phyloP scores from a whole-genome alignment of 208 protist species.

The Leishmania gerbilli region DNA sequence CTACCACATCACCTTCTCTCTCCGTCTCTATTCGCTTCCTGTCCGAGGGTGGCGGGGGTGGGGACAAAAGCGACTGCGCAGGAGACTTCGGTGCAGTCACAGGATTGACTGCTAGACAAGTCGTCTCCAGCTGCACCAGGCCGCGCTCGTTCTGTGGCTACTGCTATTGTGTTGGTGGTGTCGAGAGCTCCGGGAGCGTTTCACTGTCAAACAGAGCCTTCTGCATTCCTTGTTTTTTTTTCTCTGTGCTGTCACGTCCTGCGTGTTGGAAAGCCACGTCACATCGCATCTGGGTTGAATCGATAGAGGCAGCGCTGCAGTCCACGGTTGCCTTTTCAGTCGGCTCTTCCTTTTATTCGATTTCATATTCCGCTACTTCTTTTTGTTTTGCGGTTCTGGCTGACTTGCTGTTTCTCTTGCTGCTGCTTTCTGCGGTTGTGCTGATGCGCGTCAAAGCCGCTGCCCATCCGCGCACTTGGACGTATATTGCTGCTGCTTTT shows the following conservation, averaged over 20 bases:
- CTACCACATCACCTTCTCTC: not conserved
- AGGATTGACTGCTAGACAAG: not conserved
- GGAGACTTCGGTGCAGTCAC: not conserved
- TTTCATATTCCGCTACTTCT: not conserved
- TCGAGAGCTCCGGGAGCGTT: not conserved
- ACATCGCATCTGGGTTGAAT: not conserved
- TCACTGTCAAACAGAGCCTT: not conserved
- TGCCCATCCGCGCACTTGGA: not conserved
- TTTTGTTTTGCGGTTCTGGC: not conserved
- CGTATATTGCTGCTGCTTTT: not conserved
- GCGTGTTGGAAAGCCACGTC: not conserved
- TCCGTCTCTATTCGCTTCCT: not conserved
- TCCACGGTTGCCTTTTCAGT: not conserved
- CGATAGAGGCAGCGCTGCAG: not conserved
- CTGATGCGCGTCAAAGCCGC: not conserved
- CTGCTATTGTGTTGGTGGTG: not conserved
- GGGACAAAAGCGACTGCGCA: not conserved
- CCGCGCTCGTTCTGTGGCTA: not conserved
- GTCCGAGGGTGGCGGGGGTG: not conserved
- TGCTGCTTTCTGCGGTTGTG: not conserved
- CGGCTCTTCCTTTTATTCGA: not conserved
- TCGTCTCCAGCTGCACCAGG: not conserved
- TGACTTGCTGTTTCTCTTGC: not conserved
- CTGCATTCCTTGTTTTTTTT: not conserved
- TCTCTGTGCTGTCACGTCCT: not conserved